Evolutionary conservation across 2,329 filamentous ascomycete species (phyloP), one percentile per base, ranked within the genome.

Genomic region (Aspergillus sp.): DNA sequence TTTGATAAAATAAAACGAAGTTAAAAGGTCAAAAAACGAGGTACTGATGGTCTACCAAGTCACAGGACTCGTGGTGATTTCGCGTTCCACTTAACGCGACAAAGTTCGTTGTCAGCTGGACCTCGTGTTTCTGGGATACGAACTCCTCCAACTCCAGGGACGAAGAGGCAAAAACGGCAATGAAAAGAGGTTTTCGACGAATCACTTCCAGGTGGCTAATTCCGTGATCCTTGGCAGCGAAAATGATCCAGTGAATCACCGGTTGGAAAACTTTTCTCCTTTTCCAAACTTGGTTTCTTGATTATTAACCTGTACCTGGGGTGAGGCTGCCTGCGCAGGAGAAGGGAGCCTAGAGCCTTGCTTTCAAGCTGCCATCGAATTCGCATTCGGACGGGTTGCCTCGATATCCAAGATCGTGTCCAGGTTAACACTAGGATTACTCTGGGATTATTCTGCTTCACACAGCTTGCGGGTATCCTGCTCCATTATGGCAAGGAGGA

Each of bases 41-140:
- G 27, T 30, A 13, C 41, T 51, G 30, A 52, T 24, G 34, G 19
- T 51, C 9, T 34, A 37, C 60, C 52, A 54, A 44, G 57, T 74
- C 71, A 73, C 72, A 67, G 64, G 70, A 65, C 63, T 57, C 70
- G 73, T 67, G 73, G 59, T 64, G 65, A 62, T 73, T 73, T 75
- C 73, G 73, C 70, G 73, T 75, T 74, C 67, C 71, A 75, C 71
- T 75, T 75, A 67, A 75, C 73, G 72, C 73, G 73, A 63, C 58
- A 50, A 27, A 47, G 13, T 41, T 46, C 40, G 49, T 52, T 56
- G 46, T 61, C 61, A 57, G 60, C 55, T 47, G 57, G 33, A 12
- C 50, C 27, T 57, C 55, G 58, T 59, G 56, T 55, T 46, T 51
- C 46, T 19, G 47, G 24, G 17, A 44, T 51, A 24, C n/a, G 30